Base-by-base conservation (phyloP, 2,329 filamentous ascomycete species). In the Sporothrix brasiliensis region DNA sequence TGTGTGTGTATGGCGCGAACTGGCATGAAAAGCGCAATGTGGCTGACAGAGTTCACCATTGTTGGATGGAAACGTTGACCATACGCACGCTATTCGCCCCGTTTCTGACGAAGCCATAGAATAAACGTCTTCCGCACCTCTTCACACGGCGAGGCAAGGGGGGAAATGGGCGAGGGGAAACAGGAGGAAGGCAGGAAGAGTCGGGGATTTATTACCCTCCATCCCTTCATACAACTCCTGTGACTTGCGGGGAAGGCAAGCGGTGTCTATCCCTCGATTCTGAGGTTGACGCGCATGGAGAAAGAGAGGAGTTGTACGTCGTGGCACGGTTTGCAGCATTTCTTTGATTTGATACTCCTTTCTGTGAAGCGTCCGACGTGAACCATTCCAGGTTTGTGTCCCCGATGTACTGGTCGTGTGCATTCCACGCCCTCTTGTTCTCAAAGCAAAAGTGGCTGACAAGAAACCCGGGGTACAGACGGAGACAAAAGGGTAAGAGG, bases 21-120 rank as follows among this genome's bases (percentile, higher is more conserved):
- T 11, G 19, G 10, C 58, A 47, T 19, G 30, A 39, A 44, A 52
- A 61, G 58, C 61, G 44, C 52, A 27, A 21, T 21, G 49, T 44
- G 63, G 63, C 63, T 67, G 63, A 67, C 63, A 67, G 34, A 13
- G 63, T 41, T 67, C n/a, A n/a, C 58, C 21, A 39, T 39, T 10
- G 27, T 4, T 4, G 52, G 41, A 53, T 13, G 4, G 27, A 24
- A n/a, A 34, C 27, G 16, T 6, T 10, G 24, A 3, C n/a, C 3
- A 16, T 14, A n/a, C 60, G 47, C 27, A 52, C 49, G 49, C 63
- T 53, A 41, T 41, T 19, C 10, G 2, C 27, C 11, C 30, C 19
- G 27, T 53, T 67, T 53, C 27, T 24, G 41, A 53, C 30, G 39
- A 63, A 44, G 56, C 39, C 21, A 47, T n/a, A 3, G 4, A 14